Evolutionary conservation across 805 yeast genomes (phyloP).

Genomic region (Myxozyma udenii): DNA sequence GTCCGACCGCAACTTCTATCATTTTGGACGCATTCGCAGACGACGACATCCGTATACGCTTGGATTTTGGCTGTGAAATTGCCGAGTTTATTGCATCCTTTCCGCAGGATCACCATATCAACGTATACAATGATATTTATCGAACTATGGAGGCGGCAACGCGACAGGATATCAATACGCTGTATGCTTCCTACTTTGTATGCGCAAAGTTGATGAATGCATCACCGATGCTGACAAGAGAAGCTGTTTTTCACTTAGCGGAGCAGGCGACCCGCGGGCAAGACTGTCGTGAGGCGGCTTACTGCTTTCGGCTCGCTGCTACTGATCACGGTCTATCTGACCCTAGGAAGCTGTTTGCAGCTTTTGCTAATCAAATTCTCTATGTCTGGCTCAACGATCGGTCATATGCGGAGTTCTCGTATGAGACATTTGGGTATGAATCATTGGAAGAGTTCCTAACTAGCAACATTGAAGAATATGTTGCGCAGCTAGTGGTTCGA

Average conservation of each 20-base stretch:
- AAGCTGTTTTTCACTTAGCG: constrained; percentile 8
- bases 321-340: not conserved
- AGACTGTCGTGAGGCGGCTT: not conserved
- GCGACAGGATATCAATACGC: not conserved
- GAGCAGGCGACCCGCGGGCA: not conserved
- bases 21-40: not conserved
- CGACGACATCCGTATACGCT: not conserved
- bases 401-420: constrained; percentile 5
- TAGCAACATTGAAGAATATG: constrained; percentile 2
- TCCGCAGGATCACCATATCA: not conserved
- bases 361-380: constrained; percentile 13
- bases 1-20: not conserved
- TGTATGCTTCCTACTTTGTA: not conserved
- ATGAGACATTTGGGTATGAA: constrained; percentile 22
- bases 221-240: constrained; percentile 4
- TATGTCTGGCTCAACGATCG: constrained; percentile 12
- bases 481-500: constrained; percentile 7
- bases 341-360: constrained; percentile 14
- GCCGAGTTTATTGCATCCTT: not conserved
- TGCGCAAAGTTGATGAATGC: constrained; percentile 2
- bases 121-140: constrained; percentile 3
- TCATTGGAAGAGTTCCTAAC: constrained; percentile 12
- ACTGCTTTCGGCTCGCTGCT: constrained; percentile 3
- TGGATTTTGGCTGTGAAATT: not conserved
- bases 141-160: not conserved